Evolutionary conservation across 768 basidiomycete species (phyloP).

Genomic region (Tulasnella sp.): DNA sequence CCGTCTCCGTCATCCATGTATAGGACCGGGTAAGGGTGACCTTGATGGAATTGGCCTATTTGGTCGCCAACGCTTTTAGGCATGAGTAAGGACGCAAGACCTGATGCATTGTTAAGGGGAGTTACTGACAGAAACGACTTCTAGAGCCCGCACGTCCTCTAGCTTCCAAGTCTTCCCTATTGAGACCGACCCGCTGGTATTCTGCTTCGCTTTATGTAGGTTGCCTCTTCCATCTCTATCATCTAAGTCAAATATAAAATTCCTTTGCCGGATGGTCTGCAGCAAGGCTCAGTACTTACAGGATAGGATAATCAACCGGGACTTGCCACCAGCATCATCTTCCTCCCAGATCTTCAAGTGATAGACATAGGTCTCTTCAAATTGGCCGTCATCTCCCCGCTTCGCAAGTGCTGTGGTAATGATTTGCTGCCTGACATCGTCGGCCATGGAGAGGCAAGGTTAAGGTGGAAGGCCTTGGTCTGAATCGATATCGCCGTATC

Average conservation of each 20-base stretch:
- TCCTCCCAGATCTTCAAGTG: constrained; percentile 96
- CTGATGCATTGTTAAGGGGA: constrained; percentile 28
- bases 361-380: constrained; percentile 72
- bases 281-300: constrained; percentile 44
- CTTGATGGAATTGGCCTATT: constrained; percentile 56
- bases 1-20: constrained; percentile 75
- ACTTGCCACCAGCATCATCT: constrained; percentile 65
- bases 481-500: too few relatives aligned
- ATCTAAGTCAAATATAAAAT: constrained; percentile 33
- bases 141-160: constrained; percentile 66
- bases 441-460: background rate
- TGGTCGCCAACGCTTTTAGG: background rate
- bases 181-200: constrained; percentile 88
- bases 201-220: constrained; percentile 94
- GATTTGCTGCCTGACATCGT: constrained; percentile 6
- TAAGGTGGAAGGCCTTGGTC: too few relatives aligned
- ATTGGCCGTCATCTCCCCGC: constrained; percentile 32
- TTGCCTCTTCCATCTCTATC: constrained; percentile 51
- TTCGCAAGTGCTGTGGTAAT: constrained; percentile 2
- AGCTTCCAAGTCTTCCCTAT: constrained; percentile 96
- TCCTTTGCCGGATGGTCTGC: background rate
- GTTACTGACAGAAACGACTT: constrained; percentile 55
- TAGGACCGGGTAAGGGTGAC: constrained; percentile 85
- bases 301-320: constrained; percentile 82
- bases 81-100: constrained; percentile 5